Evolutionary conservation across 306 rosid genomes (phyloP).

Genomic region (Inga oerstediana): DNA sequence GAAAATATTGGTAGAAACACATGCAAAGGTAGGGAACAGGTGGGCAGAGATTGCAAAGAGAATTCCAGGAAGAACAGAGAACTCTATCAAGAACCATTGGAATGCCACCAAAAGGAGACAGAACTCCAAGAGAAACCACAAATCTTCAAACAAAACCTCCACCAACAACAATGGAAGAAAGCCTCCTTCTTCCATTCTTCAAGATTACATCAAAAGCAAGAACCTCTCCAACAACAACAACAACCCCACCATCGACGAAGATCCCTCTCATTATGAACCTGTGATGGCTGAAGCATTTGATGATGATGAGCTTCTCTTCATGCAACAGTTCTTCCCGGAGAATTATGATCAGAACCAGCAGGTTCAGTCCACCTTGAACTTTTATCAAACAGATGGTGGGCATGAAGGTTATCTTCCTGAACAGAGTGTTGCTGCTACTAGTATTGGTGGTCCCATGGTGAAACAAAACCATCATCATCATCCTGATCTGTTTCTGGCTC

Average conservation of each 20-base stretch:
- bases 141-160: slow-evolving; percentile 29
- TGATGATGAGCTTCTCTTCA: slow-evolving; percentile 74
- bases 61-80: slow-evolving; percentile 84
- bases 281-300: slow-evolving; percentile 39
- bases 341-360: background rate
- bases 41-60: slow-evolving; percentile 89
- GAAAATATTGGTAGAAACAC: slow-evolving; percentile 62
- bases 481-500: slow-evolving; percentile 57
- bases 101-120: slow-evolving; percentile 90
- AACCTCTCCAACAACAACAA: slow-evolving; percentile 4
- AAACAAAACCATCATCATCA: background rate
- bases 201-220: slow-evolving; percentile 63
- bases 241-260: background rate
- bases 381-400: background rate
- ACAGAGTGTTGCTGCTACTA: background rate
- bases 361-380: background rate
- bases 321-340: slow-evolving; percentile 63
- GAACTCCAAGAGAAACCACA: slow-evolving; percentile 75
- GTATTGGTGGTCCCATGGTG: background rate
- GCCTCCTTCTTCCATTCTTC: slow-evolving; percentile 68
- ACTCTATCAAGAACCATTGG: slow-evolving; percentile 93
- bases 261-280: slow-evolving; percentile 39
- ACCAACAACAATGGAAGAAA: slow-evolving; percentile 41
- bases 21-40: slow-evolving; percentile 66
- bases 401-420: background rate